A percentile compares a stretch with the other conserved stretches of the same genome.
Conservation (phyloP, 2,329 filamentous ascomycete species). For the Beauveria sp. region DNA sequence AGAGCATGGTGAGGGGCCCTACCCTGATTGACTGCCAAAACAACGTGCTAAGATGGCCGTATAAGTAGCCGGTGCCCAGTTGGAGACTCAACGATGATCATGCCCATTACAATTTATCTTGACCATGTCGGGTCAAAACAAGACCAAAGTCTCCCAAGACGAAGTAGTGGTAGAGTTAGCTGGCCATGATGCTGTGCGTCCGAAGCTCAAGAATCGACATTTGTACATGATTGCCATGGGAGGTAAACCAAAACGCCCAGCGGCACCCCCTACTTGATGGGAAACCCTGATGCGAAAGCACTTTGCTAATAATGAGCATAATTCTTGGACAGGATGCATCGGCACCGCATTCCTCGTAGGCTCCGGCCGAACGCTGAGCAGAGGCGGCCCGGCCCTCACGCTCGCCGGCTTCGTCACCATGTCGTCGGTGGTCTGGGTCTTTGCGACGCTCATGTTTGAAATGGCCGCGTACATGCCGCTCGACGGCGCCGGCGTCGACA, state of each 20-base stretch:
- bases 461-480: too few species aligned
- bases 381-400: constrained; percentile 1
- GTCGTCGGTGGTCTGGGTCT: neutral
- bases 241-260: neutral
- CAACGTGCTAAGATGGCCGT: too few species aligned
- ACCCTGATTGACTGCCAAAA: too few species aligned
- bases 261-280: neutral
- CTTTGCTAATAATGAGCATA: neutral
- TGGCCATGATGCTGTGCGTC: neutral
- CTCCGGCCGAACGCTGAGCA: constrained; percentile 3
- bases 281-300: neutral
- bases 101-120: neutral
- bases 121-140: neutral
- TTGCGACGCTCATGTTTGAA: constrained; percentile 22
- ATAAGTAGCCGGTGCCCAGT: neutral
- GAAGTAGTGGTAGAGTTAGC: too few species aligned
- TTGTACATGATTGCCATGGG: constrained; percentile 11
- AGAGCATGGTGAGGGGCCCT: too few species aligned
- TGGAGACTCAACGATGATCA: neutral
- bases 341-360: constrained; percentile 2
- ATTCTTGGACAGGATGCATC: neutral
- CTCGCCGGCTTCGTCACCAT: neutral
- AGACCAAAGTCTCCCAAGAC: neutral
- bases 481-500: too few species aligned
- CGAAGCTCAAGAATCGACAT: constrained; percentile 1